phyloP scores from a whole-genome alignment of 352 stramenopile species.

The Pythium aphanidermatum region DNA sequence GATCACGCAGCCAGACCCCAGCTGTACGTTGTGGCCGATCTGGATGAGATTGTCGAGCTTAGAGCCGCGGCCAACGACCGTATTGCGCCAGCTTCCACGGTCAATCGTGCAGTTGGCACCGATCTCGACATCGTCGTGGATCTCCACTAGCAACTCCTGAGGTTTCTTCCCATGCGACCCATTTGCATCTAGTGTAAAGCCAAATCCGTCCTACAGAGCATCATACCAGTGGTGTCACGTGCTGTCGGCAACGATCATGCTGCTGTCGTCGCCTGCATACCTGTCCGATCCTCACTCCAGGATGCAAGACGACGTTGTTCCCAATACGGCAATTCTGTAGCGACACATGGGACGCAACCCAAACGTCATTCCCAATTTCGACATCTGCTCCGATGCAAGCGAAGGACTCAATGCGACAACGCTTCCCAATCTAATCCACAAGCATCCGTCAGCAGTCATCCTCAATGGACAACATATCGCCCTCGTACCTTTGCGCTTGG shows the following conservation, averaged over 20 bases:
- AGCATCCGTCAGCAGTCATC: too few relatives aligned
- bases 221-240: too few relatives aligned
- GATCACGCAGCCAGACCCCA: conserved; percentile 66
- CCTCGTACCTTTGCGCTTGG: conserved; percentile 12
- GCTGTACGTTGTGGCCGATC: conserved; percentile 82
- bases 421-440: conserved; percentile 60
- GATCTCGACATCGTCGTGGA: conserved; percentile 82
- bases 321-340: conserved; percentile 69
- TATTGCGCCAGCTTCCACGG: conserved; percentile 82
- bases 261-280: too few relatives aligned
- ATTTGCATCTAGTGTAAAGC: conserved; percentile 53
- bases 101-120: conserved; percentile 79
- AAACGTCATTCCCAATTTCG: conserved; percentile 39
- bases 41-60: conserved; percentile 88
- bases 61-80: conserved; percentile 54
- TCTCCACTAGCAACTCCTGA: conserved; percentile 67
- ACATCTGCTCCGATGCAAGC: conserved; percentile 51
- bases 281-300: conserved; percentile 64
- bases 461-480: neutral
- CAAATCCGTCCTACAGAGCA: conserved; percentile 67
- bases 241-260: too few relatives aligned
- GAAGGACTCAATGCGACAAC: conserved; percentile 53
- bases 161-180: conserved; percentile 76
- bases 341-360: conserved; percentile 48
- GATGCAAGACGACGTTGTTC: conserved; percentile 57